Evolutionary conservation across 73 alveolate species (phyloP).

Genomic region (Paraurostyla sp.): DNA sequence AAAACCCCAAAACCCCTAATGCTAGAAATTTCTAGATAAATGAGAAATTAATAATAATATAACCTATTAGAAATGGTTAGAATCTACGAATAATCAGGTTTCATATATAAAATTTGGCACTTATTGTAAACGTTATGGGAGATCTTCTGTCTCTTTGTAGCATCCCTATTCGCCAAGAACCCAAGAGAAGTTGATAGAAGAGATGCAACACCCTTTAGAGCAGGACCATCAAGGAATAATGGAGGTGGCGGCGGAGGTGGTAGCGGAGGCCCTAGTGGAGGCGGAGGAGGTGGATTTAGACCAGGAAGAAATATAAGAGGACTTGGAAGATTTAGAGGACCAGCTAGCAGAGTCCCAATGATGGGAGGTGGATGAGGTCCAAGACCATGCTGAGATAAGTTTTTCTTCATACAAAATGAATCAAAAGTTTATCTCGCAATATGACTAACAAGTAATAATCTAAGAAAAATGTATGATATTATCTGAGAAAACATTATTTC

Average conservation of each 20-base stretch:
- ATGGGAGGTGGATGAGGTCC: constrained; percentile 27
- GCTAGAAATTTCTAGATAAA: no score
- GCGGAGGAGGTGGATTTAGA: not conserved
- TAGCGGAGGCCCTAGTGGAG: not conserved
- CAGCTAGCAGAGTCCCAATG: not conserved
- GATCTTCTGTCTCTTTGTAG: not conserved
- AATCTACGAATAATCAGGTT: not conserved
- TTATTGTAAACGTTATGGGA: not conserved
- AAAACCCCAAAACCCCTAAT: no score
- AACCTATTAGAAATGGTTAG: no score
- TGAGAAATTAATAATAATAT: no score
- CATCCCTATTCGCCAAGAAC: not conserved
- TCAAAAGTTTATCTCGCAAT: not conserved
- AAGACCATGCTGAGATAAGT: not conserved
- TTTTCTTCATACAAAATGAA: not conserved
- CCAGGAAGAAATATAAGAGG: not conserved
- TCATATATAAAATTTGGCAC: not conserved
- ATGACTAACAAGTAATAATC: not conserved
- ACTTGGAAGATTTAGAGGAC: not conserved
- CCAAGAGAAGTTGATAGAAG: not conserved
- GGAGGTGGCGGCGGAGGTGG: not conserved
- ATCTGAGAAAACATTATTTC: not conserved
- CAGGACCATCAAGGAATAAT: not conserved
- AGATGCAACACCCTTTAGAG: not conserved
- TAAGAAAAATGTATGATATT: not conserved